Evolutionary conservation across 257 asterid genomes (phyloP), one percentile per base, ranked within the genome.

Genomic region (Dorcoceras hygrometricum): DNA sequence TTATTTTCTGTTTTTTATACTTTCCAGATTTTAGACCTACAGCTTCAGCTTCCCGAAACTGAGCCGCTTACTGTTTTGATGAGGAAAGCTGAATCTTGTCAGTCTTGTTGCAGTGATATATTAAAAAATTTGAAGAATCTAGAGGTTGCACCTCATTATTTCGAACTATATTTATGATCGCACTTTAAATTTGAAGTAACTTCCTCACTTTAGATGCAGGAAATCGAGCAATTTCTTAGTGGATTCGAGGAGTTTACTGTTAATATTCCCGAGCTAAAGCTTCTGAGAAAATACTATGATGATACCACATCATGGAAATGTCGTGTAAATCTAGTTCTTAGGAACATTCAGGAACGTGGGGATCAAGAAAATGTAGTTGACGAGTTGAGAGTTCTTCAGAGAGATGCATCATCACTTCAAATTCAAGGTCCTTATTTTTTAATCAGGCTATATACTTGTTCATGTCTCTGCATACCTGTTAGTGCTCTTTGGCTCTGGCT

Each of bases 231-330:
- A 65, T 81, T 85, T 68, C 80, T 89, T 62, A 51, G 57, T 72
- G 89, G 79, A 77, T 86, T 86, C 83, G 82, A 83, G 79, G 78
- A 82, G 75, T 83, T 92, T 76, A 74, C 82, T 65, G 86, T 87
- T 73, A 79, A 69, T 63, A 73, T 89, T 76, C 88, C 81, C n/a
- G 98, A 89, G 85, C 84, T 92, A 71, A 82, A 84, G 62, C 87
- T 80, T 76, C 80, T 89, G 59, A 83, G 82, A 65, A 78, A 82
- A 69, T 81, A 84, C 71, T 81, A 81, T 63, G 66, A n/a, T 62
- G 95, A 87, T 77, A 77, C 95, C 39, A 67, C 78, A 22, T 83
- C 96, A 60, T 92, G 98, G 98, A 75, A 80, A 71, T 84, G 84
- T 22, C 91, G 80, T 60, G 84, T 77, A 75, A 77, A 86, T 80